Percentiles rank a stretch among this genome's conserved stretches.
Evolutionary conservation across 306 rosid species (phyloP).

Genomic region (Pterocarpus macrocarpus): DNA sequence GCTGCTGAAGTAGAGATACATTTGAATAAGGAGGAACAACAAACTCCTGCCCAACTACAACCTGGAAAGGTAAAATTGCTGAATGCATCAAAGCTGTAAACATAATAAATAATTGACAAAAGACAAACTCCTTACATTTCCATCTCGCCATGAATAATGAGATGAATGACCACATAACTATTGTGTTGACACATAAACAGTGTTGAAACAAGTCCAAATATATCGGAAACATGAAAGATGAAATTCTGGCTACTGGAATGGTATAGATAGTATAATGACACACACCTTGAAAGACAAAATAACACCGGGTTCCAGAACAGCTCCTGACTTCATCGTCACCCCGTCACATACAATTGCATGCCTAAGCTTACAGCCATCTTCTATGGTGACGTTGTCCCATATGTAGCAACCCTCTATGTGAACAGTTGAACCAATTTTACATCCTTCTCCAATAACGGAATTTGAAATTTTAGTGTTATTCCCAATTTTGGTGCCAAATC

Average conservation of each 20-base stretch:
- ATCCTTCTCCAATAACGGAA: constrained; percentile 89
- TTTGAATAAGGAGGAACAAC: constrained; percentile 84
- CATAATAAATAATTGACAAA: constrained; percentile 34
- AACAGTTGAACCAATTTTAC: constrained; percentile 87
- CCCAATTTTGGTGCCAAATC: constrained; percentile 87
- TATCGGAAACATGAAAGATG: constrained; percentile 32
- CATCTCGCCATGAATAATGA: constrained; percentile 19
- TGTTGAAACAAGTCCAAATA: constrained; percentile 33
- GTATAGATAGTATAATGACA: constrained; percentile 20
- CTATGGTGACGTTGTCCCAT: constrained; percentile 85
- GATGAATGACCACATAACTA: constrained; percentile 15
- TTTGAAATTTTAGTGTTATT: constrained; percentile 66
- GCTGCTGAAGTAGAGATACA: constrained; percentile 88
- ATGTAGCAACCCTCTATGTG: constrained; percentile 86
- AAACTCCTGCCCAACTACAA: constrained; percentile 75
- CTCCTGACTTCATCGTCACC: constrained; percentile 78
- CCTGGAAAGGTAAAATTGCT: constrained; percentile 68
- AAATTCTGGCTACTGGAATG: constrained; percentile 32
- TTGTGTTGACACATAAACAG: neutral
- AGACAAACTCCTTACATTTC: constrained; percentile 28
- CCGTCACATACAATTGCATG: constrained; percentile 95
- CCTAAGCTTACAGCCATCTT: constrained; percentile 88
- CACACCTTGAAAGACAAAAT: constrained; percentile 91
- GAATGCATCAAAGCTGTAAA: constrained; percentile 26
- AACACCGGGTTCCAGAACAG: constrained; percentile 87